Evolutionary conservation across 2,329 filamentous ascomycete genomes (phyloP), one percentile per base, ranked within the genome.

Genomic region (Rhexocercosporidium sp.): DNA sequence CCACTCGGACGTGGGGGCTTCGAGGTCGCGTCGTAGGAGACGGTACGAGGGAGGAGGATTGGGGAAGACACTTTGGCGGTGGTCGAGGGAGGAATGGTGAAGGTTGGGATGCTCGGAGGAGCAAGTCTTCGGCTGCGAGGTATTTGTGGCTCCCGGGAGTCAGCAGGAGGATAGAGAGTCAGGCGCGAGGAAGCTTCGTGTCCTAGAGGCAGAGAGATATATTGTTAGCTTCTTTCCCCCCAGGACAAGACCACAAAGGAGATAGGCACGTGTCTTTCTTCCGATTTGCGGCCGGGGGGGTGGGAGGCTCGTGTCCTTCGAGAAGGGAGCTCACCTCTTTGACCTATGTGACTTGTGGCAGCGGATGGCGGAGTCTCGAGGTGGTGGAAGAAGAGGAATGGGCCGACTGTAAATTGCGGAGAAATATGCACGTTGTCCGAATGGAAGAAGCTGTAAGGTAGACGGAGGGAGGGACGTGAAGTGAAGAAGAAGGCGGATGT

Each of bases 61-160:
- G 87, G 90, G 80, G 94, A 92, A 90, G 94, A 95, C 93, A 96
- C 90, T 84, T 97, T 96, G 92, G 91, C 92, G 93, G 93, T 95
- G 82, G 92, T 92, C 83, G 73, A 70, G 53, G 74, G 61, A 67
- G 74, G 64, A 75, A 76, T 76, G 53, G 66, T 75, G 74, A 63
- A 66, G 70, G 71, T 73, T 74, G 72, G 72, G 68, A 72, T 53
- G 68, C 72, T 75, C 73, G 71, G 67, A 65, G 59, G 73, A 75
- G 73, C 75, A 76, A 66, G 20, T 29, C 29, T 31, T 53, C 22
- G 59, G n/a, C n/a, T 34, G 5, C 12, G 9, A 62, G 44, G 25
- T 27, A 12, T 51, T 62, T 49, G 51, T 57, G 51, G n/a, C 62
- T 61, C 34, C 47, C 54, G 47, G 34, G 44, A 39, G 25, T 60